These are phyloP conservation scores for Turnera subulata DNA, from an alignment of 345 rosid species.

Conservation along the genomic window DNA sequence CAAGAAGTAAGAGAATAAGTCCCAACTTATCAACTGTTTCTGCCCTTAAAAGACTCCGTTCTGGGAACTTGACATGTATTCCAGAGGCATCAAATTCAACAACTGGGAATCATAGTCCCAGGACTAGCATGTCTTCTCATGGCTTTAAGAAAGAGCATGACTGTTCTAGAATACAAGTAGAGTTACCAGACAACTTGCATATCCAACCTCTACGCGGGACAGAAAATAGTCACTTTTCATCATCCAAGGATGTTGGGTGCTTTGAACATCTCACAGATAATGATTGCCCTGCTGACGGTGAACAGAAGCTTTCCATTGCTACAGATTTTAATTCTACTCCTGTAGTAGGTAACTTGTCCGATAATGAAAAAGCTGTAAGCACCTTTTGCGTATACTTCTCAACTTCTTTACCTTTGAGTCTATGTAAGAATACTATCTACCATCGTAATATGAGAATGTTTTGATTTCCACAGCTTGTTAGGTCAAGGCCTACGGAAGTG, in stretches of 20 bases:
- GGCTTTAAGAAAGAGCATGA: constrained; percentile 27
- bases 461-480: constrained; percentile 51
- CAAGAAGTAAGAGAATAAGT: constrained; percentile 45
- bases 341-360: constrained; percentile 12
- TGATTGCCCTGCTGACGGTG: constrained; percentile 17
- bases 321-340: constrained; percentile 17
- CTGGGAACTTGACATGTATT: constrained; percentile 12
- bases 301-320: constrained; percentile 16
- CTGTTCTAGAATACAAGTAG: constrained; percentile 13
- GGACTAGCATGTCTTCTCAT: constrained; percentile 18
- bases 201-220: too few species aligned
- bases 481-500: constrained; percentile 36
- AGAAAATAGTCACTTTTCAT: constrained; percentile 16
- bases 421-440: too few species aligned
- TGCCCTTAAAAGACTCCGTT: constrained; percentile 40
- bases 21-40: constrained; percentile 18
- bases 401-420: constrained; percentile 14
- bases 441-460: too few species aligned
- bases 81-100: constrained; percentile 19
- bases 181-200: too few species aligned
- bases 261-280: constrained; percentile 8
- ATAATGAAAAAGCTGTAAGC: constrained; percentile 35
- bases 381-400: background rate
- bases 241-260: constrained; percentile 21
- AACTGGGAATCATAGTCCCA: constrained; percentile 17